Evolutionary conservation across 179 eudicot genomes (phyloP), one percentile per base, ranked within the genome.

Genomic region (Amaranthus tricolor): DNA sequence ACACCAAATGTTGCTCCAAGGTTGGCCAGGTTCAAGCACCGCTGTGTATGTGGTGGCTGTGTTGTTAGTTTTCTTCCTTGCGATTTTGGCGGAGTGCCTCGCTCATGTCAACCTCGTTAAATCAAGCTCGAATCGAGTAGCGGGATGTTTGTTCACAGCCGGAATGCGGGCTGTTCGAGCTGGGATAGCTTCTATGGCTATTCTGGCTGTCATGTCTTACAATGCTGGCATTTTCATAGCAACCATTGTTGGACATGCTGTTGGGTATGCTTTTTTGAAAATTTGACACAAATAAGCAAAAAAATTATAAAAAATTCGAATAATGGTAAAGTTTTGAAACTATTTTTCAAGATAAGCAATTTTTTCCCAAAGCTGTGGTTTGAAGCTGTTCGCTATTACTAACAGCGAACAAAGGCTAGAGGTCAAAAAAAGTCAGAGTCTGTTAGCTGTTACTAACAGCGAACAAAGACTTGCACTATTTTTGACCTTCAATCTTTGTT

Each of bases 21-120:
- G 85, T 5, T 84, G 87, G 87, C 87, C 87, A 12, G 87, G 85
- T 65, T 62, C 78, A 20, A 79, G 83, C 79, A 60, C 85, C 7
- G 78, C 31, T 51, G 82, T 84, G 87, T 84, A 84, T 50, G 76
- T 71, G 7, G 19, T 82, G 1, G 83, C 85, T 9, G 66, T 84
- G 61, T 48, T 84, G 54, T 77, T 84, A 11, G 76, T 84, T 57
- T 77, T 79, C 54, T 78, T 70, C 24, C 61, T 82, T 10, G 85
- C 85, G 45, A 71, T 82, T 7, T 70, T 82, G 69, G 83, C 80
- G 13, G 87, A 84, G 68, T 82, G 72, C 17, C 72, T 84, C 51
- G 76, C 87, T 6, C 73, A 76, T 52, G 51, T 58, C 76, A 76
- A 59, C 59, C n/a, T 84, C 20, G 9, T 79, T 14, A 74, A 77